Evolutionary conservation across 805 yeast species (phyloP).

Genomic region (Candida tallmaniae): DNA sequence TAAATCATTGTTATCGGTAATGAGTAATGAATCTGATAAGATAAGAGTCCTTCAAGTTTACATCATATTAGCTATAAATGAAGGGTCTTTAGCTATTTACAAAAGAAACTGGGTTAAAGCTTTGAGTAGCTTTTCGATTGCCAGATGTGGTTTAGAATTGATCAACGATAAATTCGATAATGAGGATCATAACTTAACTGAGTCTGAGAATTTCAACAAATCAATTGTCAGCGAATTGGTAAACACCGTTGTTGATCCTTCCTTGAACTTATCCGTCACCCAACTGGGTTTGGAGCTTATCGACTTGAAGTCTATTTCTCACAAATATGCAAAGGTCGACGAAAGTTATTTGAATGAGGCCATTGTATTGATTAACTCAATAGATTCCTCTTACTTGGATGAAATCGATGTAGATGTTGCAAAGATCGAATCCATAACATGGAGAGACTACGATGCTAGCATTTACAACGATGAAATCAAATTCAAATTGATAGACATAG

Average conservation of each 20-base stretch:
- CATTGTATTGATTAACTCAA: slow-evolving; percentile 32
- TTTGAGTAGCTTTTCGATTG: slow-evolving; percentile 49
- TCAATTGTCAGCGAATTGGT: slow-evolving; percentile 52
- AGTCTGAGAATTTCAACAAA: slow-evolving; percentile 16
- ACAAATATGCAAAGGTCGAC: slow-evolving; percentile 30
- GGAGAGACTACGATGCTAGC: slow-evolving; percentile 55
- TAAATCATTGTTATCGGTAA: slow-evolving; percentile 38
- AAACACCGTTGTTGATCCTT: slow-evolving; percentile 60
- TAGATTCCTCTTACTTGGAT: slow-evolving; percentile 36
- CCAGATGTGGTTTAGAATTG: slow-evolving; percentile 57
- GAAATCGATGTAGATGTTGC: slow-evolving; percentile 21
- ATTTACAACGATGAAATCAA: slow-evolving; percentile 73
- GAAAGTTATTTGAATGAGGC: slow-evolving; percentile 23
- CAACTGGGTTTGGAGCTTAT: slow-evolving; percentile 32
- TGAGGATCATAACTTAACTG: too few species aligned
- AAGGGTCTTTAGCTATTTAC: slow-evolving; percentile 48
- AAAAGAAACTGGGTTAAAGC: slow-evolving; percentile 55
- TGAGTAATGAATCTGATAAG: slow-evolving; percentile 34
- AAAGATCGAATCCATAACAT: slow-evolving; percentile 33
- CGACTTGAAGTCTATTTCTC: slow-evolving; percentile 49
- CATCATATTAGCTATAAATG: slow-evolving; percentile 43
- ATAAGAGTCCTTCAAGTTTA: slow-evolving; percentile 25
- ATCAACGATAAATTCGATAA: slow-evolving; percentile 28
- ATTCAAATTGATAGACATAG: slow-evolving; percentile 43
- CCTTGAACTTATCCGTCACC: slow-evolving; percentile 50